Evolutionary conservation across 1,139 yeast species (phyloP), one percentile per base, ranked within the genome.

Genomic region (Pichia sp.): DNA sequence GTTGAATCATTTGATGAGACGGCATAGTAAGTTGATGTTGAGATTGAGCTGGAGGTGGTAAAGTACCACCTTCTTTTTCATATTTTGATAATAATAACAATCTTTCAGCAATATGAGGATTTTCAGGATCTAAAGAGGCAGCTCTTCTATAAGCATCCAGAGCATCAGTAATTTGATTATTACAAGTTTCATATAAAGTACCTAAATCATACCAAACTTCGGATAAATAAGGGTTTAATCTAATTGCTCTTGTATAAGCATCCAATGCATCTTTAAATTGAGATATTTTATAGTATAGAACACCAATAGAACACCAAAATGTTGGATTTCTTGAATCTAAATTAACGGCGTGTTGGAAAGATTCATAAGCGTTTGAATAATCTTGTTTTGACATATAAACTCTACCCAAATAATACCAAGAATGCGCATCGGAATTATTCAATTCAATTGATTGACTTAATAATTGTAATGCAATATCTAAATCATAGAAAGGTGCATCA

Each of bases 171-270:
- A 91, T 80, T 72, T 93, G 99, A 70, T 91, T 91, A 71, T 91
- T 93, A 71, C 99, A 93, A 34, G 97, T 89, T 72, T 93, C 99
- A 70, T 93, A 93, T 49, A 93, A 74, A 2, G 98, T 93, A 53
- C 99, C 99, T 66, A 93, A 78, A 71, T 93, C 99, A 70, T 93
- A 93, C 99, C 99, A 93, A 31, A 93, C 99, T 70, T 93, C 99
- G 56, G 95, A 84, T 60, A 93, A 87, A 72, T 90, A 90, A 19
- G 99, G 99, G 64, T 93, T 93, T 62, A 93, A 79, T 61, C 98
- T 78, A 57, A 93, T 93, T 16, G 99, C 99, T 55, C 99, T 77
- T 9, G 98, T 90, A 71, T 93, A 93, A 18, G 99, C 99, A 68
- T 93, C 99, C 59, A 93, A 76, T 6, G 99, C 99, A 67, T 93